Evolutionary conservation across 164 flowering plant genomes (phyloP), one percentile per base, ranked within the genome.

Genomic region (Kingdonia uniflora): DNA sequence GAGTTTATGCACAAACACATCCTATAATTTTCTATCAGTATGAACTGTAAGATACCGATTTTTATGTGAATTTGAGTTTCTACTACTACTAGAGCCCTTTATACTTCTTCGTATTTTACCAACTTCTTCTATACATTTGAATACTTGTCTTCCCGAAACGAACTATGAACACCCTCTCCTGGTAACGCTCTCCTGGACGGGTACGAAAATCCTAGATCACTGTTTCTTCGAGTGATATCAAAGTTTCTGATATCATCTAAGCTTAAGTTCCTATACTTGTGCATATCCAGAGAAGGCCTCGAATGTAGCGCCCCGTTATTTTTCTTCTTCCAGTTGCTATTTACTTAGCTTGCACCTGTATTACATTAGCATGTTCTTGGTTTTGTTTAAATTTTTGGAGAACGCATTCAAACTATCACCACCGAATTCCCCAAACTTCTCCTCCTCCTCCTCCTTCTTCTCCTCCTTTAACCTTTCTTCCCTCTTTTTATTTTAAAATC

Each of bases 41-140:
- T 6, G 65, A 62, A 55, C 66, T 52, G 53, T 26, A 50, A 6
- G 80, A 70, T 42, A 63, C 62, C 24, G 75, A 50, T 64, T 77
- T 58, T 41, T 61, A 25, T 62, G 76, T n/a, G 6, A 1, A 33
- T 33, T 69, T 11, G 21, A 50, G 12, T 35, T 43, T 35, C 50
- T 49, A 7, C 60, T n/a, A n/a, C n/a, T 65, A 19, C 60, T 65
- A 19, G 80, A 68, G 22, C 60, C 64, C 58, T 62, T 75, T 51
- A 89, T 65, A 51, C 92, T 52, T 71, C 72, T 6, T 91, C 95
- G 61, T 70, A 81, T 65, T 85, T 85, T 53, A 57, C 59, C 71
- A 88, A 45, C 39, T 82, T 80, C 2, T 65, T 43, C 68, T 74
- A 77, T 43, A 65, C 67, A 20, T 69, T 59, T 6, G 43, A 49